These are phyloP conservation scores for Leccinum pellstonianum DNA, from an alignment of 768 basidiomycete species.

Conservation along the genomic window DNA sequence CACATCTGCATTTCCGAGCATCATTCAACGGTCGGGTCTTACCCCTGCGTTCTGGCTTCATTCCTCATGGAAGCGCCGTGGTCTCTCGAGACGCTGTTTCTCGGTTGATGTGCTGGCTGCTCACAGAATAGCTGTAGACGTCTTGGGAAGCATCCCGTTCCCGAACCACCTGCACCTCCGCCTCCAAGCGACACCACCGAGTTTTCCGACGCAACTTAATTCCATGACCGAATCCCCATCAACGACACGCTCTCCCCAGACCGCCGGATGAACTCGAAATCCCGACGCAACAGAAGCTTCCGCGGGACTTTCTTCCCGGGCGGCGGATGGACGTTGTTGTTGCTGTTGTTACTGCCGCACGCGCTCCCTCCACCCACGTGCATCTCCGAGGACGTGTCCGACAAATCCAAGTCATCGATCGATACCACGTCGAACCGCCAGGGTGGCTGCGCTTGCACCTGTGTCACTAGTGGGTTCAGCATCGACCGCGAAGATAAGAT, in stretches of 20 bases:
- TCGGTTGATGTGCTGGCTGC: background rate
- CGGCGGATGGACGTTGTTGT: slow-evolving; percentile 36
- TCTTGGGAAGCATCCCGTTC: slow-evolving; percentile 25
- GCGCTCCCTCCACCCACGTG: slow-evolving; percentile 28
- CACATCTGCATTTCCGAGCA: too few relatives aligned
- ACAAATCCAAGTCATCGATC: slow-evolving; percentile 78
- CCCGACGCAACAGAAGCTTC: slow-evolving; percentile 69
- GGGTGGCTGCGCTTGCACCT: slow-evolving; percentile 40
- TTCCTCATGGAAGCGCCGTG: background rate
- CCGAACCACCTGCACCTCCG: slow-evolving; percentile 19
- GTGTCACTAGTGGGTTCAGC: slow-evolving; percentile 33
- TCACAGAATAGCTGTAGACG: too few relatives aligned
- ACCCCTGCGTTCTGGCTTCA: too few relatives aligned
- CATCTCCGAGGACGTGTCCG: slow-evolving; percentile 66
- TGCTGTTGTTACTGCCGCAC: too few relatives aligned
- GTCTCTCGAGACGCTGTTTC: background rate
- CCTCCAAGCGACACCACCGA: slow-evolving; percentile 39
- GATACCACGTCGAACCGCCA: slow-evolving; percentile 74
- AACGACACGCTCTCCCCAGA: slow-evolving; percentile 74
- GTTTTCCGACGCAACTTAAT: slow-evolving; percentile 53
- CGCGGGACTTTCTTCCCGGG: slow-evolving; percentile 55
- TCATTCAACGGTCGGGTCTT: too few relatives aligned
- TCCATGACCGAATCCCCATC: slow-evolving; percentile 67
- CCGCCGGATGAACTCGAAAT: slow-evolving; percentile 78
- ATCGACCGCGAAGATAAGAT: slow-evolving; percentile 31